Evolutionary conservation across 345 rosid species (phyloP), one percentile per base, ranked within the genome.

Genomic region (Viola odorata): DNA sequence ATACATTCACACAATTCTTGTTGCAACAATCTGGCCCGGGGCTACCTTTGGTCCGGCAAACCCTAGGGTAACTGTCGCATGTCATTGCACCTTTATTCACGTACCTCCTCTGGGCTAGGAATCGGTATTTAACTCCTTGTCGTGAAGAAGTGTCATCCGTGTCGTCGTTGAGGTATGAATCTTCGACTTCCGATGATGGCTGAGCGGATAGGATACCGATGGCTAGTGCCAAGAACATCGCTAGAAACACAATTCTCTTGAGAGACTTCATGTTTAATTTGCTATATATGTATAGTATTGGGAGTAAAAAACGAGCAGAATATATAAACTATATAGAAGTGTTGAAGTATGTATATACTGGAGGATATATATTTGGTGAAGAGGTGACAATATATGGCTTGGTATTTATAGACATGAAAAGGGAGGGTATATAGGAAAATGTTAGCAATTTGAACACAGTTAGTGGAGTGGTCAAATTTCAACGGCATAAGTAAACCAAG

Each of bases 1-100:
- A 12, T 17, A 80, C 55, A 16, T 81, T 72, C 17, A 85, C 88
- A 36, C 91, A 85, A 51, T 38, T 79, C 61, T 76, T 83, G 67
- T 77, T 75, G 69, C 91, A 85, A 68, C 91, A 83, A 50, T 74
- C 66, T 11, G 80, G 80, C 12, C 88, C 88, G 0, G 77, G 67
- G 57, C 88, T 83, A 5, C 85, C 85, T 61, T 66, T 74, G 12
- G 42, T 64, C 5, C 76, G 82, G 42, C 91, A 85, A 15, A 80
- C 62, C 50, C 70, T 80, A 16, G 88, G 74, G 61, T 69, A 75
- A 8, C 62, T 75, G 57, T 81, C 5, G 47, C 91, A 85, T 45
- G 78, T 79, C 81, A 69, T 45, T 1, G 0, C 32, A 11, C 11
- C 50, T 17, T 72, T 62, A 12, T n/a, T n/a, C n/a, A 44, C 45